Evolutionary conservation across 345 rosid genomes (phyloP).

Genomic region (Citrus trifoliata): DNA sequence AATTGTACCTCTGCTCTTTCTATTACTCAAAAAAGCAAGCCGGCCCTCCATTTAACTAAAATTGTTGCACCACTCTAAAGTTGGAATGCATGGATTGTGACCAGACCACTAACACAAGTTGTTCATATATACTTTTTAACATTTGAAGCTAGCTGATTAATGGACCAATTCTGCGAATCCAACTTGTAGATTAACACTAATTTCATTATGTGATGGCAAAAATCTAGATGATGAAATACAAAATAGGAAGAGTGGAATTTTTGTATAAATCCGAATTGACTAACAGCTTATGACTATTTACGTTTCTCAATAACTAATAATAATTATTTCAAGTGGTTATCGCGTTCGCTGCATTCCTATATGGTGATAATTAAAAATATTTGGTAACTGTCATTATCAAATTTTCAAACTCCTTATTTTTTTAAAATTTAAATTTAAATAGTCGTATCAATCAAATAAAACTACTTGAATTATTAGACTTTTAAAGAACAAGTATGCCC

Average conservation of each 20-base stretch:
- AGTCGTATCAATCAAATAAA: no score
- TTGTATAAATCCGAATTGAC: not conserved
- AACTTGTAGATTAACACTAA: not conserved
- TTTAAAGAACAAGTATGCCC: no score
- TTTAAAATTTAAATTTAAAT: no score
- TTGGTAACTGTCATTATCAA: no score
- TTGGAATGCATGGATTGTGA: constrained; percentile 10
- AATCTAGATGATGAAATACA: not conserved
- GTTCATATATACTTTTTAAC: not conserved
- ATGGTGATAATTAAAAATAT: no score
- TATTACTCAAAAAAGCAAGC: not conserved
- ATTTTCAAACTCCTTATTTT: no score
- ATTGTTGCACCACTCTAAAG: not conserved
- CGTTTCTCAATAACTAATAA: not conserved
- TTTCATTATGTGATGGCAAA: not conserved
- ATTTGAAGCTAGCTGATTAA: not conserved
- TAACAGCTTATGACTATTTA: no score
- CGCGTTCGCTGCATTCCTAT: no score
- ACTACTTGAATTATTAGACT: no score
- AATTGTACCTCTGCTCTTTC: constrained; percentile 2
- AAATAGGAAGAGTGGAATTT: not conserved
- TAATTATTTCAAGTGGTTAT: no score
- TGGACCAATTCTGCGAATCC: not conserved
- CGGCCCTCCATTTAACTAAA: not conserved
- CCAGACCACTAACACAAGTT: not conserved